Evolutionary conservation across 169 alveolate species (phyloP).

Genomic region (Plasmodium gaboni): DNA sequence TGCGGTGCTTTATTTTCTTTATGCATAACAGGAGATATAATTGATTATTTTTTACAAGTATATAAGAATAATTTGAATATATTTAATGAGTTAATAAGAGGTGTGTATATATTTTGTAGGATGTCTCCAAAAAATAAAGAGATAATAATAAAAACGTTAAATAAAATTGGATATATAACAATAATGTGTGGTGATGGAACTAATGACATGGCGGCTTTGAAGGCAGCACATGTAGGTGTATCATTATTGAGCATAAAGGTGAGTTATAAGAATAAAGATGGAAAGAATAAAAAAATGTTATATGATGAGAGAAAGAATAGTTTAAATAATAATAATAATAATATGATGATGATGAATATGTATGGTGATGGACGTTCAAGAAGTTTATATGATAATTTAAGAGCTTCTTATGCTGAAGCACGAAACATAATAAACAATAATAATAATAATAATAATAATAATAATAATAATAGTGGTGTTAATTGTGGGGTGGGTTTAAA

Average conservation of each 20-base stretch:
- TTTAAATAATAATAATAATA: background rate
- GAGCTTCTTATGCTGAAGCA: conserved; percentile 13
- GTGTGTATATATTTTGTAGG: conserved; percentile 93
- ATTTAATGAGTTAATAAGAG: conserved; percentile 54
- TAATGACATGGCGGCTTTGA: conserved; percentile 99
- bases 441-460: conserved; percentile 73
- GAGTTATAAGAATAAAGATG: conserved; percentile 76
- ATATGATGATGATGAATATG: background rate
- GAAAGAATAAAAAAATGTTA: conserved; percentile 62
- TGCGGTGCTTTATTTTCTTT: conserved; percentile 44
- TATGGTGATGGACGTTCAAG: conserved; percentile 69
- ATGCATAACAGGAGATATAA: conserved; percentile 80
- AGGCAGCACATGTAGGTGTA: conserved; percentile 97
- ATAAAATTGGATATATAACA: conserved; percentile 89
- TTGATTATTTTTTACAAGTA: conserved; percentile 80
- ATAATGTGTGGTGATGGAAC: conserved; percentile 99
- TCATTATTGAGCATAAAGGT: conserved; percentile 92
- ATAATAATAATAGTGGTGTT: conserved; percentile 12
- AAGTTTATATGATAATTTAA: conserved; percentile 62
- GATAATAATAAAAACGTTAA: conserved; percentile 83
- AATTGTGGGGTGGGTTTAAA: background rate
- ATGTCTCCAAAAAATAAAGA: conserved; percentile 97
- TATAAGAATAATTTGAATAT: conserved; percentile 23
- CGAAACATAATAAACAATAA: conserved; percentile 44
- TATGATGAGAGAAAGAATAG: background rate